Conservation (phyloP, 192 early-diverging fungal species). For the Gamsiella multidivaricata region DNA sequence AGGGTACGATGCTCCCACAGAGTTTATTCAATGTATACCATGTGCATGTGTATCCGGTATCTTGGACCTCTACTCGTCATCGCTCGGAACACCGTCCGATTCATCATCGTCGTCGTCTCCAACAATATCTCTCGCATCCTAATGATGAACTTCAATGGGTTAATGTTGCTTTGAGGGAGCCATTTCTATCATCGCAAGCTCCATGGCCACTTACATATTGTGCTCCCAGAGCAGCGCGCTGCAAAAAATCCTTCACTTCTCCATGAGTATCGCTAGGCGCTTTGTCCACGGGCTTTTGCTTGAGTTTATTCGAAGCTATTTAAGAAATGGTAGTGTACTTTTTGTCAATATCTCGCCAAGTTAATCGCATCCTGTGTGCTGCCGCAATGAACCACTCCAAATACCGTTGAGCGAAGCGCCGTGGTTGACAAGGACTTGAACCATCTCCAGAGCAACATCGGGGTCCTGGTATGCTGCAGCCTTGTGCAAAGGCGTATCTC, state of each 20-base stretch:
- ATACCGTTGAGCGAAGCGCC: conserved; percentile 64
- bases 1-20: no score
- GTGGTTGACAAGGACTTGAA: conserved; percentile 59
- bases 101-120: conserved; percentile 21
- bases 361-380: no score
- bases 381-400: no score
- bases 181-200: not conserved
- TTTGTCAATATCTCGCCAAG: not conserved
- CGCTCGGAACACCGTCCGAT: conserved; percentile 34
- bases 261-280: conserved; percentile 34
- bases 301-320: conserved; percentile 24
- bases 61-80: conserved; percentile 32
- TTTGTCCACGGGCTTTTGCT: conserved; percentile 16
- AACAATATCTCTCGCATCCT: conserved; percentile 32
- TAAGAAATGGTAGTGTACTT: not conserved
- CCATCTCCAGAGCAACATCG: conserved; percentile 64
- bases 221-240: conserved; percentile 5
- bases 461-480: conserved; percentile 70
- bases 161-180: no score
- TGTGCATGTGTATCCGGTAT: no score
- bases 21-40: not conserved
- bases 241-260: conserved; percentile 19
- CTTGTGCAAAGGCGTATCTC: conserved; percentile 76
- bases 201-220: conserved; percentile 10
- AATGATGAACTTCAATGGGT: no score